These are phyloP conservation scores for Inonotus obliquus DNA, from an alignment of 1,284 basidiomycete genomes.

Conservation along the genomic window DNA sequence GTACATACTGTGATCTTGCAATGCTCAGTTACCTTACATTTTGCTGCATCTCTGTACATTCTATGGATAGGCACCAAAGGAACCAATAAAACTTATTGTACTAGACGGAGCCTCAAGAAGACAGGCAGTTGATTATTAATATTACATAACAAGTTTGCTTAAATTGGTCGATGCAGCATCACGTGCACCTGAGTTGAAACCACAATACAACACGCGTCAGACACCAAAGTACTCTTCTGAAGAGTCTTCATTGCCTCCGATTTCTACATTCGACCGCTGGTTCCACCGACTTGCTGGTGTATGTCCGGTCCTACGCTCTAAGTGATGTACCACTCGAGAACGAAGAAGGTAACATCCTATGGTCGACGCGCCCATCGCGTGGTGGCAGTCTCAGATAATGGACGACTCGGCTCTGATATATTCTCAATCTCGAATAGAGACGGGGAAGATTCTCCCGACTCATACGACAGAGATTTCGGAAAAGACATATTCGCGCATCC, in stretches of 20 bases:
- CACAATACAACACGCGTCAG: neutral
- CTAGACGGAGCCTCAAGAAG: no score
- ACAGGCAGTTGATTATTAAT: neutral
- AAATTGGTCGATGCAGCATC: neutral
- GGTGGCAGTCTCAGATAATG: conserved; percentile 11
- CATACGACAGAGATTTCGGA: neutral
- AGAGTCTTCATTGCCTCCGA: no score
- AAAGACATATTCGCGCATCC: neutral
- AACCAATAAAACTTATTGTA: neutral
- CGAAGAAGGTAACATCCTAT: conserved; percentile 17
- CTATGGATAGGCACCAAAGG: no score
- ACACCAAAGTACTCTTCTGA: no score
- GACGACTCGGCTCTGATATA: neutral
- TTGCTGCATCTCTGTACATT: no score
- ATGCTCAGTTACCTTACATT: no score
- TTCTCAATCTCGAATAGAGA: neutral
- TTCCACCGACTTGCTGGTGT: no score
- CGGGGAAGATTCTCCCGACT: neutral
- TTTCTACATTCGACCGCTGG: no score
- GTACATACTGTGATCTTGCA: no score
- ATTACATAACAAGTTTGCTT: neutral
- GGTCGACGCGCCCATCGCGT: conserved; percentile 17
- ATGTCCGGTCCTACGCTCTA: neutral
- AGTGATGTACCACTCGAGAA: conserved; percentile 11
- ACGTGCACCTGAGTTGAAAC: neutral